Conservation (phyloP, 2,329 filamentous ascomycete genomes). For the Colletotrichum trifolii region DNA sequence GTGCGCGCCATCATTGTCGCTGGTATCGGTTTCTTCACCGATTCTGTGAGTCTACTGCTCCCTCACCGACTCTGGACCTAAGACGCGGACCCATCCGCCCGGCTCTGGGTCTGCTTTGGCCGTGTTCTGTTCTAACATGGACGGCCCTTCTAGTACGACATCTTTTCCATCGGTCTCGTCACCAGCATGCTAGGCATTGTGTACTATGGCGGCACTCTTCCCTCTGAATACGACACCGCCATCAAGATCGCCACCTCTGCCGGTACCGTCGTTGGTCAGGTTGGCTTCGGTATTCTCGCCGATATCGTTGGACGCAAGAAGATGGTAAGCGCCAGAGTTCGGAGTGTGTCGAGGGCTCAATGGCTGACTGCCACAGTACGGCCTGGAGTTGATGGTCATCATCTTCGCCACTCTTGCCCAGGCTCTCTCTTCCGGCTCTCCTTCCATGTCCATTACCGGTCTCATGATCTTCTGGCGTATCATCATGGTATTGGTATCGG, state of each 20-base stretch:
- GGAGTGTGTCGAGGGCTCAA: neutral
- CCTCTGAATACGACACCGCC: constrained; percentile 76
- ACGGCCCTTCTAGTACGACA: constrained; percentile 67
- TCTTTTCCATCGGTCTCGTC: constrained; percentile 80
- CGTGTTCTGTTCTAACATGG: neutral
- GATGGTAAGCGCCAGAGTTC: constrained; percentile 47
- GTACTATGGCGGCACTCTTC: constrained; percentile 75
- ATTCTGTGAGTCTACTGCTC: constrained; percentile 56
- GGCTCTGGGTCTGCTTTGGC: constrained; percentile 35
- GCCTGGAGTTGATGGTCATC: constrained; percentile 82
- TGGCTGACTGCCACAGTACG: constrained; percentile 67
- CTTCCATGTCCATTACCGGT: constrained; percentile 71
- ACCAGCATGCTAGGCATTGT: constrained; percentile 83
- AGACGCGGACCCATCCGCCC: too few relatives aligned
- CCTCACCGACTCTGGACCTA: too few relatives aligned
- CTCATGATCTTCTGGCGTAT: constrained; percentile 85
- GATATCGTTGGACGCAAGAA: constrained; percentile 81
- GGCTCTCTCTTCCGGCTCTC: constrained; percentile 72
- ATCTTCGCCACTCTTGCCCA: constrained; percentile 83
- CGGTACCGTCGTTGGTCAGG: constrained; percentile 85
- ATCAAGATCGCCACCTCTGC: constrained; percentile 89
- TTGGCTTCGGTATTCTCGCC: constrained; percentile 82
- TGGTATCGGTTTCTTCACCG: constrained; percentile 89
- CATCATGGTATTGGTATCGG: constrained; percentile 69
- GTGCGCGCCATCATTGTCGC: constrained; percentile 81